phyloP scores from a whole-genome alignment of 805 yeast genomes.

The Yarrowia sp. region DNA sequence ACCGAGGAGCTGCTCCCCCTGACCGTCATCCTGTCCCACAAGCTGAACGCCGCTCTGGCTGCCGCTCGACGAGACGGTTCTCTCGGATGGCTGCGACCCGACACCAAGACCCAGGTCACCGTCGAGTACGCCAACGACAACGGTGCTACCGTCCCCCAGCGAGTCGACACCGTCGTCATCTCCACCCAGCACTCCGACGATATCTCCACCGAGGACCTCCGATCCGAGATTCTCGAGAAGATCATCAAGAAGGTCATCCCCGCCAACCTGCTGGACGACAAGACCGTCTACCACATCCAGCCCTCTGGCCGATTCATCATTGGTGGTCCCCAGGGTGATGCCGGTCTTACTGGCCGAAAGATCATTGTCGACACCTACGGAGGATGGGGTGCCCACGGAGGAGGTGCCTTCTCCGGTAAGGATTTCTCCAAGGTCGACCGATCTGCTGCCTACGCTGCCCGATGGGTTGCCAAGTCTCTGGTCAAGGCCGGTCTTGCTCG shows the following conservation, averaged over 20 bases:
- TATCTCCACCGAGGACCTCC: slow-evolving; percentile 90
- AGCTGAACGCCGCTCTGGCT: slow-evolving; percentile 95
- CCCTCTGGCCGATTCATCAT: slow-evolving; percentile 99
- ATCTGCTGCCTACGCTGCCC: slow-evolving; percentile 99
- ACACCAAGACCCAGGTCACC: slow-evolving; percentile 99
- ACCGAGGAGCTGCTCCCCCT: slow-evolving; percentile 97
- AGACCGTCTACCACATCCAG: slow-evolving; percentile 96
- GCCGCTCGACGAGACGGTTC: slow-evolving; percentile 96
- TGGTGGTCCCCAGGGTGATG: slow-evolving; percentile 99
- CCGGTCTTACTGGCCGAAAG: slow-evolving; percentile 99
- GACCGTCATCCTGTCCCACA: slow-evolving; percentile 92
- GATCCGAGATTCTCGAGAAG: slow-evolving; percentile 77
- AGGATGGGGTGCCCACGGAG: slow-evolving; percentile 99
- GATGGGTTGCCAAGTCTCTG: slow-evolving; percentile 99
- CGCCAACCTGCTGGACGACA: slow-evolving; percentile 85
- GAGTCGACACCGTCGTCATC: slow-evolving; percentile 97
- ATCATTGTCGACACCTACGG: slow-evolving; percentile 99
- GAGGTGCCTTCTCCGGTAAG: slow-evolving; percentile 99
- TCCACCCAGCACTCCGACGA: slow-evolving; percentile 98
- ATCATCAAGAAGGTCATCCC: slow-evolving; percentile 93
- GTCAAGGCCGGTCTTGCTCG: slow-evolving; percentile 93
- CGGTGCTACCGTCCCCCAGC: slow-evolving; percentile 93
- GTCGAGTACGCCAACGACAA: slow-evolving; percentile 92
- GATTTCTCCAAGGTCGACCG: slow-evolving; percentile 99
- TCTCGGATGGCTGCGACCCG: slow-evolving; percentile 97